phyloP scores from a whole-genome alignment of 768 basidiomycete species.

The Russula lepida region DNA sequence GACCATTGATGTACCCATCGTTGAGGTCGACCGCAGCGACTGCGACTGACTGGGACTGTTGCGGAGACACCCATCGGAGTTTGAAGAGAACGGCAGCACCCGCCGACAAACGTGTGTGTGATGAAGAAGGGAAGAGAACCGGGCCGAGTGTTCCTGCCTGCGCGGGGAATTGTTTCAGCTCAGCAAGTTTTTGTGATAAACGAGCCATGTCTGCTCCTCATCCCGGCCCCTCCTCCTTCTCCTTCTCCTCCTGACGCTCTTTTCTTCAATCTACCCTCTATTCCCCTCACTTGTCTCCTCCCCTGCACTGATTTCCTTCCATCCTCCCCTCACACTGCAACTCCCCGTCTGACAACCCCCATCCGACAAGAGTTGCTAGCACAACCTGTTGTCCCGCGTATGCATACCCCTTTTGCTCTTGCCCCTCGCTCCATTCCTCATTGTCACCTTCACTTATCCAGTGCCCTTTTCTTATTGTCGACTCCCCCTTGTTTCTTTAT shows the following conservation, averaged over 20 bases:
- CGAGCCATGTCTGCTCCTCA: background rate
- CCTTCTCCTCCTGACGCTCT: background rate
- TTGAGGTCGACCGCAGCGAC: conserved; percentile 12
- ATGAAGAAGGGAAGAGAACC: background rate
- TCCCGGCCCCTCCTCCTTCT: background rate
- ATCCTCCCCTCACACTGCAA: background rate
- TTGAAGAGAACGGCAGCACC: background rate
- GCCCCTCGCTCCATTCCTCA: background rate
- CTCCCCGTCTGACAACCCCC: background rate
- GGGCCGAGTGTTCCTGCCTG: background rate
- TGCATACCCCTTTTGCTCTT: background rate
- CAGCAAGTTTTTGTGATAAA: background rate
- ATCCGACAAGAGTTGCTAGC: background rate
- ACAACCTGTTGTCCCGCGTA: background rate
- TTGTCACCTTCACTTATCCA: background rate
- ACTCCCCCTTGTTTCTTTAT: background rate
- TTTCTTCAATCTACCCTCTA: background rate
- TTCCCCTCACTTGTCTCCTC: background rate
- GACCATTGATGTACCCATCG: conserved; percentile 28
- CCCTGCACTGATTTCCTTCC: background rate
- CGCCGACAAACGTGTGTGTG: background rate
- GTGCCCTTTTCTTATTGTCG: background rate
- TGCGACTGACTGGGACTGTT: too few relatives aligned
- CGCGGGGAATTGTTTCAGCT: background rate
- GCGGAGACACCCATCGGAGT: background rate